These are phyloP conservation scores for Globisporangium orthogonon DNA, from an alignment of 352 stramenopile species.

Conservation along the genomic window DNA sequence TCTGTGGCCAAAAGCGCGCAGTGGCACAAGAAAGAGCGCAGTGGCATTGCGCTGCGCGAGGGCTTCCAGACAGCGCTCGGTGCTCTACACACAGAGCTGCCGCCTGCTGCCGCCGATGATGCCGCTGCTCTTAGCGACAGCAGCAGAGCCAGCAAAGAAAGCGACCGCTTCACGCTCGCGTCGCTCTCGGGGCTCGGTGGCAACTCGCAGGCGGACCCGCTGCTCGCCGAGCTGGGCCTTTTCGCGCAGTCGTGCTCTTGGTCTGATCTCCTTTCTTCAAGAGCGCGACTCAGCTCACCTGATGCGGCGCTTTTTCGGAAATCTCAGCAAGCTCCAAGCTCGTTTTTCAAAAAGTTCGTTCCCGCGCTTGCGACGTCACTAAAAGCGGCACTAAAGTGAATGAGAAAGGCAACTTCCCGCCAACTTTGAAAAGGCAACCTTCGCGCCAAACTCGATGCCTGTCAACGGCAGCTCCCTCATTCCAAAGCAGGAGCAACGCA, in stretches of 20 bases:
- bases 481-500: not conserved
- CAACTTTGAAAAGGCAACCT: no score
- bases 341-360: no score
- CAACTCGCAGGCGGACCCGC: conserved; percentile 52
- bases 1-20: conserved; percentile 31
- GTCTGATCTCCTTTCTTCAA: no score
- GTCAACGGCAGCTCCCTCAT: not conserved
- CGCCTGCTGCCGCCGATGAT: not conserved
- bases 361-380: no score
- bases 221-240: conserved; percentile 50
- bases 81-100: conserved; percentile 23
- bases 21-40: conserved; percentile 61
- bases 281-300: no score
- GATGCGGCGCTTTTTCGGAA: no score
- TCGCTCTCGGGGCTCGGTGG: conserved; percentile 22
- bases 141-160: not conserved
- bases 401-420: not conserved
- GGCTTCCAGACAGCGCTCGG: conserved; percentile 59
- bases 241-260: conserved; percentile 25
- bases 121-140: not conserved
- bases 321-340: no score
- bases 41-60: conserved; percentile 59
- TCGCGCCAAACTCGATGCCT: no score
- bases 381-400: no score
- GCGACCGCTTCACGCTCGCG: conserved; percentile 2